Evolutionary conservation across 768 basidiomycete species (phyloP).

Genomic region (Termitomyces sp.): DNA sequence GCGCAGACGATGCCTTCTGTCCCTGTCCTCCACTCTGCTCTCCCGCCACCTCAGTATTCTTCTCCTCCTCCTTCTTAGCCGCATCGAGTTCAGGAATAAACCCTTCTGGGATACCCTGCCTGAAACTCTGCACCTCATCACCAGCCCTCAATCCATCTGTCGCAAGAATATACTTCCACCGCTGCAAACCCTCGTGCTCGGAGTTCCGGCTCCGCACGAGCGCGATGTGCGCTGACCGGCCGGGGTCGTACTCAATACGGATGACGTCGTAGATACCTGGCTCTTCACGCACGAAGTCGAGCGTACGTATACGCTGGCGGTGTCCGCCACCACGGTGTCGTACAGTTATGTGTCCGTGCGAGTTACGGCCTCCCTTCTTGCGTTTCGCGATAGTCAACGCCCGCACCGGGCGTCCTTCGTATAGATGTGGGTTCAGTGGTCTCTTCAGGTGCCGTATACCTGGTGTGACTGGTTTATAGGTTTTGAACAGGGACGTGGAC

Average conservation of each 20-base stretch:
- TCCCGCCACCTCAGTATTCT: constrained; percentile 12
- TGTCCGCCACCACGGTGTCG: constrained; percentile 92
- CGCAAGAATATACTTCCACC: constrained; percentile 91
- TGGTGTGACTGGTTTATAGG: constrained; percentile 86
- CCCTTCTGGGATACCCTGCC: constrained; percentile 75
- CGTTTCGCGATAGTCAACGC: constrained; percentile 79
- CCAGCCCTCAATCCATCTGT: constrained; percentile 88
- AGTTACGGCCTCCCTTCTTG: constrained; percentile 84
- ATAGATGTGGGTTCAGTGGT: constrained; percentile 81
- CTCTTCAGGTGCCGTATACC: constrained; percentile 83
- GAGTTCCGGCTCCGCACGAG: constrained; percentile 67
- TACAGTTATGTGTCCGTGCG: constrained; percentile 81
- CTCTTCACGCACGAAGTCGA: constrained; percentile 83
- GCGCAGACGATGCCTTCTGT: constrained; percentile 34
- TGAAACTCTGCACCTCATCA: constrained; percentile 82
- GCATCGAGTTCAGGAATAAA: constrained; percentile 55
- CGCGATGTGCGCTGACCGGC: constrained; percentile 91
- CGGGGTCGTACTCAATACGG: constrained; percentile 96
- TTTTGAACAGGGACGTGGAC: constrained; percentile 68
- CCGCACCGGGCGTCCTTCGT: constrained; percentile 81
- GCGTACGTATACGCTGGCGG: constrained; percentile 74
- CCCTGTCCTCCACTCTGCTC: constrained; percentile 9
- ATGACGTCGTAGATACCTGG: constrained; percentile 85
- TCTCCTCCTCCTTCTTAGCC: constrained; percentile 17
- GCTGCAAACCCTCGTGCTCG: constrained; percentile 46